Conservation (phyloP, 352 stramenopile species). For the Pythium oligandrum region DNA sequence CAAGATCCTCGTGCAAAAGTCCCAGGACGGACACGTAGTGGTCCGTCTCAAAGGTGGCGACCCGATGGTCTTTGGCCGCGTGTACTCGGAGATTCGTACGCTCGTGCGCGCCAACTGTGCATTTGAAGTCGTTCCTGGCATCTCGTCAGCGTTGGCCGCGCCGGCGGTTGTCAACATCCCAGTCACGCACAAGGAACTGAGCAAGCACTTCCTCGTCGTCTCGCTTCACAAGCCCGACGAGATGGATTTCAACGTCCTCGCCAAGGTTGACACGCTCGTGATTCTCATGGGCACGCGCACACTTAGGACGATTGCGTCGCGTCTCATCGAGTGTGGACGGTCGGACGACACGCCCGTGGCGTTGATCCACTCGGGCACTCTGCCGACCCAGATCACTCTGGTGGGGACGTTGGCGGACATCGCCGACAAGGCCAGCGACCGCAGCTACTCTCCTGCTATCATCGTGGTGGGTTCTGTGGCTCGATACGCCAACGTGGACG, state of each 20-base stretch:
- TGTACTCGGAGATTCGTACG: conserved; percentile 66
- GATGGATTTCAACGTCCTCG: conserved; percentile 53
- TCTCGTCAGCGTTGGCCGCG: conserved; percentile 59
- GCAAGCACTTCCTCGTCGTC: conserved; percentile 55
- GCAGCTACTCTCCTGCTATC: conserved; percentile 72
- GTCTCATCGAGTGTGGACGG: conserved; percentile 38
- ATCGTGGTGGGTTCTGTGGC: conserved; percentile 57
- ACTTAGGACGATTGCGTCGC: conserved; percentile 33
- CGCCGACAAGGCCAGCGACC: conserved; percentile 28
- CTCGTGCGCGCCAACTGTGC: conserved; percentile 36
- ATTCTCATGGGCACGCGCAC: conserved; percentile 60
- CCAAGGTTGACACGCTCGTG: conserved; percentile 48
- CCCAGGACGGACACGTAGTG: conserved; percentile 44
- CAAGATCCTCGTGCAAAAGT: conserved; percentile 48
- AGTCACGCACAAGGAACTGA: conserved; percentile 66
- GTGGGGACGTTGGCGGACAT: conserved; percentile 51
- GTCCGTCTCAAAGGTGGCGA: conserved; percentile 68
- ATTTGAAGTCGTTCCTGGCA: conserved; percentile 64
- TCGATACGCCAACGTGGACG: conserved; percentile 47
- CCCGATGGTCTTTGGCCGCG: conserved; percentile 68
- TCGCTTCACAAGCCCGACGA: conserved; percentile 64
- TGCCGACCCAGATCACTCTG: conserved; percentile 48
- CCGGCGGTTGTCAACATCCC: conserved; percentile 58
- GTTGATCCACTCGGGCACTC: conserved; percentile 57
- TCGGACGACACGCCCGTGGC: conserved; percentile 38